Evolutionary conservation across 2,329 filamentous ascomycete species (phyloP).

Genomic region (Aurifilum marmelostoma): DNA sequence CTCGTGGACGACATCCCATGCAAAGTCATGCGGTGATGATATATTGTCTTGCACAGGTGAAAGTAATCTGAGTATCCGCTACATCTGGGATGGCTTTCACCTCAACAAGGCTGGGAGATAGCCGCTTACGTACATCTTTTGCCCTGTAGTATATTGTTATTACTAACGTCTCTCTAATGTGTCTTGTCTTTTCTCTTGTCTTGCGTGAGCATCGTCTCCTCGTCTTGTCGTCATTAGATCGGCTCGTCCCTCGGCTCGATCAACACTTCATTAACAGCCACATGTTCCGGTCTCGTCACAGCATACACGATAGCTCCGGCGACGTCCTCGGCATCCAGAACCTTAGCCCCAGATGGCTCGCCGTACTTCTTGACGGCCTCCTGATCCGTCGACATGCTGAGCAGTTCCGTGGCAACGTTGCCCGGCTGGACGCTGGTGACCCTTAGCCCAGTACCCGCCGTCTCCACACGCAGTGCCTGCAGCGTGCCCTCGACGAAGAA

Average conservation of each 20-base stretch:
- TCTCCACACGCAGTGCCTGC: slow-evolving; percentile 76
- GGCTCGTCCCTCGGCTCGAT: slow-evolving; percentile 79
- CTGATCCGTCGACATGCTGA: slow-evolving; percentile 74
- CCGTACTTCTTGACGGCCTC: slow-evolving; percentile 81
- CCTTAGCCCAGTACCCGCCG: slow-evolving; percentile 70
- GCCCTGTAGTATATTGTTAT: no score
- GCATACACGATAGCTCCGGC: slow-evolving; percentile 75
- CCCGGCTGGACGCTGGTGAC: slow-evolving; percentile 79
- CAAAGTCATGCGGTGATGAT: no score
- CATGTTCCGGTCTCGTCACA: slow-evolving; percentile 72
- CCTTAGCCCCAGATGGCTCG: slow-evolving; percentile 73
- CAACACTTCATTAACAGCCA: slow-evolving; percentile 78
- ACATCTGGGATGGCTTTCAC: no score
- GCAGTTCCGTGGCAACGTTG: slow-evolving; percentile 73
- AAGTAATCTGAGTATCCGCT: no score
- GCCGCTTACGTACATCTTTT: no score
- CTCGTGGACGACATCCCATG: no score
- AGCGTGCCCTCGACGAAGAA: slow-evolving; percentile 85
- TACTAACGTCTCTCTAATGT: neutral
- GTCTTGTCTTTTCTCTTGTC: neutral
- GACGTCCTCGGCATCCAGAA: slow-evolving; percentile 74
- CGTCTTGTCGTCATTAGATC: slow-evolving; percentile 49
- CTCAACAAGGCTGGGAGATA: no score
- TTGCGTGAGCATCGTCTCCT: neutral
- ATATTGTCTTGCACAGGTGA: no score